phyloP scores from a whole-genome alignment of 2,329 filamentous ascomycete genomes.

The Teratosphaeria zuluensis region DNA sequence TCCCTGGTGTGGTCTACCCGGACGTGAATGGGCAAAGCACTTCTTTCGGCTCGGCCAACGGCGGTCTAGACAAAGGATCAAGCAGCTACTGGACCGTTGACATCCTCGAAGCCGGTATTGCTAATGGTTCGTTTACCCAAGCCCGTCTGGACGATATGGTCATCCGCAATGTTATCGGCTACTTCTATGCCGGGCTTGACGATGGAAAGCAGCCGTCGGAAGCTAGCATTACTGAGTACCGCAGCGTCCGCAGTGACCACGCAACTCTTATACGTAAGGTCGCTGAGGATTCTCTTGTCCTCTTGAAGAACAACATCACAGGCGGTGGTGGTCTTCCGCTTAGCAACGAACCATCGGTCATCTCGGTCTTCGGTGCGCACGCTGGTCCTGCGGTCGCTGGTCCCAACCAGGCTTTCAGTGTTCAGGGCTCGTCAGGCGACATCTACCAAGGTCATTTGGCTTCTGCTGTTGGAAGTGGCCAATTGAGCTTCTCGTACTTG shows the following conservation, averaged over 20 bases:
- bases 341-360: not conserved
- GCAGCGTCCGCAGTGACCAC: not conserved
- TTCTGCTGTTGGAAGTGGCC: not conserved
- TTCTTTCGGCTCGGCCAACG: not conserved
- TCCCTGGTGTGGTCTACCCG: not conserved
- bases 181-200: slow-evolving; percentile 11
- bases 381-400: slow-evolving; percentile 6
- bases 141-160: not conserved
- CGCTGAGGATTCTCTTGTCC: not conserved
- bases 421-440: slow-evolving; percentile 5
- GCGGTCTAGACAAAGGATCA: not conserved
- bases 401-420: slow-evolving; percentile 8
- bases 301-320: slow-evolving; percentile 5
- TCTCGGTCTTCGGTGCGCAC: slow-evolving; percentile 1
- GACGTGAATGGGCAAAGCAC: not conserved
- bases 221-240: slow-evolving; percentile 3
- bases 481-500: not conserved
- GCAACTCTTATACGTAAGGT: slow-evolving; percentile 4
- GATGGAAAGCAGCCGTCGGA: slow-evolving; percentile 7
- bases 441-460: slow-evolving; percentile 9
- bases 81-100: not conserved
- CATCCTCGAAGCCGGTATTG: not conserved
- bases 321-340: slow-evolving; percentile 3
- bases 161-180: slow-evolving; percentile 7
- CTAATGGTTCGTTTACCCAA: not conserved